Percentiles rank a stretch among this genome's conserved stretches.
Evolutionary conservation across 768 basidiomycete species (phyloP).

Genomic region (Cyclocybe cylindracea): DNA sequence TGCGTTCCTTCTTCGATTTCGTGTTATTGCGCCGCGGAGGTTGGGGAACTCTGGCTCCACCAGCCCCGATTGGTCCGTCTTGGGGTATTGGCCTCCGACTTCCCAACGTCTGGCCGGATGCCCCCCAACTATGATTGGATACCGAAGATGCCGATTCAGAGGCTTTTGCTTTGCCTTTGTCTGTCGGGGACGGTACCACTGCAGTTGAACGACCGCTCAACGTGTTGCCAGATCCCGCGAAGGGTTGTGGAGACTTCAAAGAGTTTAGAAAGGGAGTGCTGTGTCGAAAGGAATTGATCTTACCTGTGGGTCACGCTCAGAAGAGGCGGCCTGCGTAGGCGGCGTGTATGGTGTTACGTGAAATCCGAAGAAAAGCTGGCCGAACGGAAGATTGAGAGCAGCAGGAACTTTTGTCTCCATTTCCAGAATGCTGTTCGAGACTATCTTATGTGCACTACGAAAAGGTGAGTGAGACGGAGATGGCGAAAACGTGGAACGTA

Average conservation of each 20-base stretch:
- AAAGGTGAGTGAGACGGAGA: neutral
- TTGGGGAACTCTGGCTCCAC: slow-evolving; percentile 53
- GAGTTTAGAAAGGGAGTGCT: neutral
- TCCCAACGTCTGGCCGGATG: slow-evolving; percentile 54
- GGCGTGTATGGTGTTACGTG: slow-evolving; percentile 71
- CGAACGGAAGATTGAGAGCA: slow-evolving; percentile 86
- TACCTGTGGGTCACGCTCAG: slow-evolving; percentile 32
- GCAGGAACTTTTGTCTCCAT: slow-evolving; percentile 82
- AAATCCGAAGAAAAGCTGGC: slow-evolving; percentile 97
- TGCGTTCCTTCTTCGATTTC: slow-evolving; percentile 46
- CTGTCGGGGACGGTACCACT: slow-evolving; percentile 27
- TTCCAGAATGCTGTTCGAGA: slow-evolving; percentile 80
- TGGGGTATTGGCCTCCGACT: slow-evolving; percentile 31
- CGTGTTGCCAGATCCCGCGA: slow-evolving; percentile 68
- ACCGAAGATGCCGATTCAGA: slow-evolving; percentile 23
- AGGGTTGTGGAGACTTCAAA: slow-evolving; percentile 45
- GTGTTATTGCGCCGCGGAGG: slow-evolving; percentile 39
- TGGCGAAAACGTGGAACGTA: slow-evolving; percentile 39
- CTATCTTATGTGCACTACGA: slow-evolving; percentile 75
- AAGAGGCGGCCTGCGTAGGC: slow-evolving; percentile 36
- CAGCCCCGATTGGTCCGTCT: slow-evolving; percentile 50
- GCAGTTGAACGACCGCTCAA: slow-evolving; percentile 54
- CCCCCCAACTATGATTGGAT: slow-evolving; percentile 37
- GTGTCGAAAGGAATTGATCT: neutral
- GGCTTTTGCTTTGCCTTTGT: slow-evolving; percentile 58